Evolutionary conservation across 1,284 basidiomycete genomes (phyloP), one percentile per base, ranked within the genome.

Genomic region (Ustilago hordei): DNA sequence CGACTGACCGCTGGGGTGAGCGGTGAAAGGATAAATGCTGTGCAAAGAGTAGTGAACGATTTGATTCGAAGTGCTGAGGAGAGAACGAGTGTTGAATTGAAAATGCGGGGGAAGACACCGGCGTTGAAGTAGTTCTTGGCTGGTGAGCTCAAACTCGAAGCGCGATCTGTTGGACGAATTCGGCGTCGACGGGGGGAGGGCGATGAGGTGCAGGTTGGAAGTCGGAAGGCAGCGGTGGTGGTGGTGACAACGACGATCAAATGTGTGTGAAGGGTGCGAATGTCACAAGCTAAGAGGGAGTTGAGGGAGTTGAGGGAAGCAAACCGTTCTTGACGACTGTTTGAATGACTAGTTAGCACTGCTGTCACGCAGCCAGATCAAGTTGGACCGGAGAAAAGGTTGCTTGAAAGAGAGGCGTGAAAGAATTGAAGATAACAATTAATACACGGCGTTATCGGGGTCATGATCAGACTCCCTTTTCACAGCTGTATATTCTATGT

Each of bases 361-460:
- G 39, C 39, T 41, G 39, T 41, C 39, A 41, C 3, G 39, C 39
- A 41, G 17, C 13, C 39, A 41, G n/a, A 48, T n/a, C 8, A 8
- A 48, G n/a, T 28, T 41, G 39, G 12, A 41, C 39, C 39, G 39
- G 39, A 41, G 17, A 41, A 17, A 23, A 23, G 23, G 3, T 23
- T 23, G 23, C 23, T 23, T 23, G 23, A 23, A 35, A 55, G 13
- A 35, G n/a, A 54, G 60, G 60, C 60, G 60, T 62, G 60, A 62
- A 62, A n/a, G n/a, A n/a, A n/a, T n/a, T n/a, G n/a, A n/a, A n/a
- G n/a, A n/a, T n/a, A n/a, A n/a, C n/a, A n/a, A n/a, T n/a, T n/a
- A n/a, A n/a, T n/a, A n/a, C n/a, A n/a, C n/a, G n/a, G n/a, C n/a
- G n/a, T n/a, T n/a, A n/a, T n/a, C n/a, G n/a, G n/a, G n/a, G n/a